Percentiles rank a stretch among this genome's conserved stretches.
These are phyloP conservation scores for Malassezia nana DNA, from an alignment of 1,284 basidiomycete genomes.

Conservation along the genomic window DNA sequence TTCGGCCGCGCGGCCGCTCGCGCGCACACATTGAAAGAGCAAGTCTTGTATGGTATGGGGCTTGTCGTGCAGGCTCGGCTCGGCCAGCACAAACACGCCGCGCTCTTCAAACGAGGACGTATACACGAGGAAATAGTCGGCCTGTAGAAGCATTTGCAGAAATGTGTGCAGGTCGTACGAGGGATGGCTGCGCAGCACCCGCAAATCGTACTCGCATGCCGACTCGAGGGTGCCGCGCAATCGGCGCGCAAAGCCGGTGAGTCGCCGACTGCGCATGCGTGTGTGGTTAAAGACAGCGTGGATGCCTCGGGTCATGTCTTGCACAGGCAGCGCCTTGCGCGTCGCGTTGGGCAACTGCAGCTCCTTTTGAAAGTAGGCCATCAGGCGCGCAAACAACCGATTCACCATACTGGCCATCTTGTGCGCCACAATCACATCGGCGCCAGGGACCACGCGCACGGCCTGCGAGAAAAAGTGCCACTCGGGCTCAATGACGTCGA, in stretches of 20 bases:
- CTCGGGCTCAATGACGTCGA: slow-evolving; percentile 88
- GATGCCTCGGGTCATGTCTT: slow-evolving; percentile 79
- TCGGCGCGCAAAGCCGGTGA: slow-evolving; percentile 65
- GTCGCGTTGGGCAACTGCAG: slow-evolving; percentile 60
- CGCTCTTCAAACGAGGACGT: slow-evolving; percentile 79
- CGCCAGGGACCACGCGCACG: slow-evolving; percentile 75
- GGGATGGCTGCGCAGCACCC: slow-evolving; percentile 50
- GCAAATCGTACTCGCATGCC: slow-evolving; percentile 83
- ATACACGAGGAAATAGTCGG: slow-evolving; percentile 90
- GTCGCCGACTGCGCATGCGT: slow-evolving; percentile 78
- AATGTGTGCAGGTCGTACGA: slow-evolving; percentile 61
- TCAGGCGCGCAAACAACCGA: slow-evolving; percentile 58
- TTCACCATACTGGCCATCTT: slow-evolving; percentile 44
- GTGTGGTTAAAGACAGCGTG: slow-evolving; percentile 87
- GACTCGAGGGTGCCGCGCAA: slow-evolving; percentile 74
- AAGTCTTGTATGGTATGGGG: slow-evolving; percentile 71
- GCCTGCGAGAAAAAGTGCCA: slow-evolving; percentile 93
- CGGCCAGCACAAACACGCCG: slow-evolving; percentile 86
- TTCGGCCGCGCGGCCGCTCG: background rate
- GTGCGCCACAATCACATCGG: slow-evolving; percentile 73
- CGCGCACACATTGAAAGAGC: slow-evolving; percentile 63
- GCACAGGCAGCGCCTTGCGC: slow-evolving; percentile 58
- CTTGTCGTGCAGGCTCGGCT: slow-evolving; percentile 69
- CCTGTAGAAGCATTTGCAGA: slow-evolving; percentile 68
- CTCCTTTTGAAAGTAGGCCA: slow-evolving; percentile 87